A percentile compares a stretch with the other conserved stretches of the same genome.
phyloP scores from a whole-genome alignment of 306 rosid genomes.

The Mimosa pudica region DNA sequence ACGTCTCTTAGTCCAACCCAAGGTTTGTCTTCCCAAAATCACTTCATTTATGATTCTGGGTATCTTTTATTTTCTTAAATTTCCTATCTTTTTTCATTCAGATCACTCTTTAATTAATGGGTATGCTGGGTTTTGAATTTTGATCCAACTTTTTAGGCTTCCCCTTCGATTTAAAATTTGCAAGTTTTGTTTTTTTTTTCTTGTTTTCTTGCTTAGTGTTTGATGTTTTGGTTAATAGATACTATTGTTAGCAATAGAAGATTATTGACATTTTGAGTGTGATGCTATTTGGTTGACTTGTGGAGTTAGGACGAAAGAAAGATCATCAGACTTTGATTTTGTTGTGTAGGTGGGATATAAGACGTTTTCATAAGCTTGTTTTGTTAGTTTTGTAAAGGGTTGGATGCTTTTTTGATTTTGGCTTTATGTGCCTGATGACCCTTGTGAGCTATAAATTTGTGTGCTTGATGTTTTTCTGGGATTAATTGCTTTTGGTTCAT shows the following conservation, averaged over 20 bases:
- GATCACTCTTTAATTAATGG: slow-evolving; percentile 28
- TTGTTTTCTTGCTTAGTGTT: background rate
- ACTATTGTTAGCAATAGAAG: background rate
- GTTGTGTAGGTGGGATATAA: background rate
- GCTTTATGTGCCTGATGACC: background rate
- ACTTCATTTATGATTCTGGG: background rate
- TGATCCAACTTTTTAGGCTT: slow-evolving; percentile 4
- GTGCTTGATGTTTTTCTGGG: background rate
- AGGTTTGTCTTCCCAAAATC: slow-evolving; percentile 56
- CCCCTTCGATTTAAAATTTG: slow-evolving; percentile 16
- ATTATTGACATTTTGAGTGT: background rate
- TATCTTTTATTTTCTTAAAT: slow-evolving; percentile 36
- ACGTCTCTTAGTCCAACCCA: slow-evolving; percentile 49
- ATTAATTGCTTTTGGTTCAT: slow-evolving; percentile 7
- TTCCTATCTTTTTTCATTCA: slow-evolving; percentile 7
- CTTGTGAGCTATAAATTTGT: background rate
- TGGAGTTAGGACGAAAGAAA: background rate
- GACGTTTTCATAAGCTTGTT: background rate
- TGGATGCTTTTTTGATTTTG: background rate
- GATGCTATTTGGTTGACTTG: background rate
- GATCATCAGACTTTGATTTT: background rate
- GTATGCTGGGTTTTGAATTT: slow-evolving; percentile 23
- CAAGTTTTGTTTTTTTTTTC: slow-evolving; percentile 1
- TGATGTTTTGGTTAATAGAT: background rate
- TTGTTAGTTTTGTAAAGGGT: background rate